These are phyloP conservation scores for Aspergillus sp. DNA, from an alignment of 2,329 filamentous ascomycete species.

Conservation along the genomic window DNA sequence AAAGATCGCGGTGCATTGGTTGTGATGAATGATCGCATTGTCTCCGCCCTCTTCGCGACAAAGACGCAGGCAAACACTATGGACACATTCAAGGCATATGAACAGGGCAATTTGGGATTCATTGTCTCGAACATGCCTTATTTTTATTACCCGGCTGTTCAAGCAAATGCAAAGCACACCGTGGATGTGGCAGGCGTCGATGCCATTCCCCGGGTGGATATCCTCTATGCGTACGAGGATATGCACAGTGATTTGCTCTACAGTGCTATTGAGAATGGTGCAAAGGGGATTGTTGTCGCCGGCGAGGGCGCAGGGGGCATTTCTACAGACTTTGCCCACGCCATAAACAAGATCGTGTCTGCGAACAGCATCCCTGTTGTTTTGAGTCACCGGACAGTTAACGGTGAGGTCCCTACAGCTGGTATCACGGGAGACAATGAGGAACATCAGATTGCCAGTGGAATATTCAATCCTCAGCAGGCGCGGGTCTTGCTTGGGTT, in stretches of 20 bases:
- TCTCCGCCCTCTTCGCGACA: conserved; percentile 57
- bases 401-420: conserved; percentile 23
- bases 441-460: too few species aligned
- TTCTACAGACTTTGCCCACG: too few species aligned
- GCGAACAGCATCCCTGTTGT: conserved; percentile 19
- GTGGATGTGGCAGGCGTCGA: conserved; percentile 18
- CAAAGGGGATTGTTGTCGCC: conserved; percentile 27
- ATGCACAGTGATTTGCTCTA: conserved; percentile 26
- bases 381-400: conserved; percentile 24
- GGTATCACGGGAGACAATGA: too few species aligned
- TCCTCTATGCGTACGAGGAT: conserved; percentile 28
- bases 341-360: conserved; percentile 11
- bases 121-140: conserved; percentile 60
- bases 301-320: conserved; percentile 25
- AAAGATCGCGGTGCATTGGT: conserved; percentile 58
- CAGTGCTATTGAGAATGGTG: conserved; percentile 22
- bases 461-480: too few species aligned
- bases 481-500: too few species aligned
- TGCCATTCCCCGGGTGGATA: conserved; percentile 25
- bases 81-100: conserved; percentile 61
- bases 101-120: conserved; percentile 58
- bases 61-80: conserved; percentile 64
- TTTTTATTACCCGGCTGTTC: conserved; percentile 58
- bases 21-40: conserved; percentile 63
- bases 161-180: conserved; percentile 46